phyloP scores from a whole-genome alignment of 176 grass and related monocot genomes.

The Oryza meyeriana region DNA sequence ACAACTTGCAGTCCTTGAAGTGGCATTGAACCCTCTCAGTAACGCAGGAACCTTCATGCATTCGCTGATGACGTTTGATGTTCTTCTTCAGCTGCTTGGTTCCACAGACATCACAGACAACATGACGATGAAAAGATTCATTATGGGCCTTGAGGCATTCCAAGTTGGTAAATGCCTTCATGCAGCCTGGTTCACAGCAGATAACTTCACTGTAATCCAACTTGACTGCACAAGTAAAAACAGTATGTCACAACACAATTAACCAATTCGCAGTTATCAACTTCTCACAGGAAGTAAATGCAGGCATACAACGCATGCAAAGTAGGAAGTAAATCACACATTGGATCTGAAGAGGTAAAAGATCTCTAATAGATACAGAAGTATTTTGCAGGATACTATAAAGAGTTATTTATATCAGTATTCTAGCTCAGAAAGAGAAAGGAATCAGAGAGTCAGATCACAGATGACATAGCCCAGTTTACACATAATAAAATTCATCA shows the following conservation, averaged over 20 bases:
- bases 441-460: background rate
- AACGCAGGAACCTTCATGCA: constrained; percentile 50
- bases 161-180: constrained; percentile 55
- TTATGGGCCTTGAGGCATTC: constrained; percentile 66
- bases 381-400: background rate
- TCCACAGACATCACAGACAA: constrained; percentile 57
- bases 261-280: background rate
- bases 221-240: constrained; percentile 42
- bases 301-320: background rate
- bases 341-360: background rate
- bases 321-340: background rate
- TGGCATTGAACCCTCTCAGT: constrained; percentile 50
- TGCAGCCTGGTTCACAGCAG: constrained; percentile 60
- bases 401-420: background rate
- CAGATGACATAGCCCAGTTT: background rate
- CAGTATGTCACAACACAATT: background rate
- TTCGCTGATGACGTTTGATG: constrained; percentile 62
- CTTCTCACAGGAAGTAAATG: background rate
- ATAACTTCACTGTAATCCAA: constrained; percentile 68
- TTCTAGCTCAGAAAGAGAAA: background rate
- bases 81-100: constrained; percentile 79
- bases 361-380: background rate
- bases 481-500: background rate
- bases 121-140: constrained; percentile 52
- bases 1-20: constrained; percentile 56